Base-by-base conservation (phyloP, 2,329 filamentous ascomycete species). In the Magnaporthales sp. region DNA sequence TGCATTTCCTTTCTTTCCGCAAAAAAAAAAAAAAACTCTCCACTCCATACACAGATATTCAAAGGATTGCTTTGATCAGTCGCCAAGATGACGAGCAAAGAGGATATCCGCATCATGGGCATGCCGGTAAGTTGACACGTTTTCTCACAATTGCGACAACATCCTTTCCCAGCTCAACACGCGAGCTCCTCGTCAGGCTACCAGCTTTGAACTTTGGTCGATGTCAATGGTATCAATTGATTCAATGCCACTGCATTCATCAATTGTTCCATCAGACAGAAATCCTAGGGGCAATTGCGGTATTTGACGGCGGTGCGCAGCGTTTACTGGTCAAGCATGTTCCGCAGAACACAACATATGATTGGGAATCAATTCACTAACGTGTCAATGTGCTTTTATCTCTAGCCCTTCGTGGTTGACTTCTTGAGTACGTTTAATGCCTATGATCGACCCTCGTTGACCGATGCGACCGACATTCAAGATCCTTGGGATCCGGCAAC, bases 351-450 rank as follows among this genome's bases (percentile, higher is more conserved):
- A 3, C 10, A 27, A 15, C 13, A 27, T 6, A 51, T 19, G 1
- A 11, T 4, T 13, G 11, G 11, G 13, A 29, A 27, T 27, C 56
- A 60, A 6, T 19, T 11, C 10, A 54, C 63, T 64, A n/a, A 64
- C 63, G 19, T 22, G 3, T 54, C 11, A 13, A 9, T 22, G 24
- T 32, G 10, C 15, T 29, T 11, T 24, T 19, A 31, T n/a, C 11
- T 22, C 38, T 56, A 96, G 90, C 91, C 92, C 81, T 98, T 98
- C 88, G 79, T 97, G 80, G 92, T 96, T 79, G 94, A 98, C 86
- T 98, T 98, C 89, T 80, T 98, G 89, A 98, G 93, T 96, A 96
- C 79, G 93, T 95, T 24, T 30, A 67, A 69, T 71, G 67, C 38
- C 26, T 7, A 13, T 63, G 31, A 54, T 38, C 24, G n/a, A 29